Evolutionary conservation across 352 stramenopile species (phyloP), one percentile per base, ranked within the genome.

Genomic region (Discostella stelligera): DNA sequence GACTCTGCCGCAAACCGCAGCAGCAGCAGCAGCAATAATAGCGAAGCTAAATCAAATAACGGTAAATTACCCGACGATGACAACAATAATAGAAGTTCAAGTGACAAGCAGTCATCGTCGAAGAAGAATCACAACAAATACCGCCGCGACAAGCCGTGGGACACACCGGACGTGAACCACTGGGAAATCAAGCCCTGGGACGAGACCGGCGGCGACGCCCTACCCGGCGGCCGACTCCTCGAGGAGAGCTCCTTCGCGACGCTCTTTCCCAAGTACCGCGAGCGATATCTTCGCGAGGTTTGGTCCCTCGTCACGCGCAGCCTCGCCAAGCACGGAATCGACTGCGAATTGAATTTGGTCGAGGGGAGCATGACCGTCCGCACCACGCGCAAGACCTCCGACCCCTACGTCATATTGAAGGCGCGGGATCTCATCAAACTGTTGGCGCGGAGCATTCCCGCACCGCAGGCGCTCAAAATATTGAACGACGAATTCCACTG

Each of bases 221-320:
- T 93, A 9, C 80, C 86, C 3, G 84, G 81, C 50, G 80, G 79
- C 32, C 89, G 91, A 20, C 92, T 99, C 67, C 88, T 99, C 25
- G 97, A 99, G 85, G 97, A 99, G 90, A 98, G 94, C 49, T 98
- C 93, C 62, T 99, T 99, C 85, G 97, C 97, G 44, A 99, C 97
- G 62, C 93, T 99, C 14, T 99, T 99, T 84, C 97, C 97, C 46
- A 98, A 98, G 81, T 99, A 99, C 86, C 91, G 97, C 48, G 97
- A 99, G 86, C 98, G 98, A 76, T 99, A 99, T 88, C 85, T 99
- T 32, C 93, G 97, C 27, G 97, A 99, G 85, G 92, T 99, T 8
- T 99, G 97, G 97, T 97, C 97, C 0, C 92, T 98, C 37, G 95
- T 99, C 68, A 99, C 97, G 30, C 97, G 97, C 66, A 93, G 94